These are phyloP conservation scores for Epicoccum sorghinum DNA, from an alignment of 2,329 filamentous ascomycete species.

Conservation along the genomic window DNA sequence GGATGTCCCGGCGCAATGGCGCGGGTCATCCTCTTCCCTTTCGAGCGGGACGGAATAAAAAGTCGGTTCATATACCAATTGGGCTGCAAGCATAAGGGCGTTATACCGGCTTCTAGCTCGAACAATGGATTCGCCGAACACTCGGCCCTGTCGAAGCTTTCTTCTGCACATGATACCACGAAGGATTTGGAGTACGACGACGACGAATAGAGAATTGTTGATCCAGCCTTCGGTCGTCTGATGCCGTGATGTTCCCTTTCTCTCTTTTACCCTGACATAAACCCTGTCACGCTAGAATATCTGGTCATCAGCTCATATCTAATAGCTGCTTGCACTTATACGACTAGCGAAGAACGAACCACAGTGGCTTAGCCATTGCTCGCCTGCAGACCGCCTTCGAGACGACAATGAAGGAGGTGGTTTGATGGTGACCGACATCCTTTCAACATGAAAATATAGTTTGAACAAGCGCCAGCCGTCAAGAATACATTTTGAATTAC, in stretches of 20 bases:
- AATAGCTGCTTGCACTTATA: constrained; percentile 87
- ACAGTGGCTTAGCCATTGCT: constrained; percentile 64
- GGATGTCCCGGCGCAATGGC: constrained; percentile 39
- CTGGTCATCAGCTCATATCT: constrained; percentile 74
- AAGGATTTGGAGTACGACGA: constrained; percentile 33
- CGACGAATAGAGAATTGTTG: constrained; percentile 31
- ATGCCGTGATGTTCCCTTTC: constrained; percentile 20
- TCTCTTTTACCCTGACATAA: background rate
- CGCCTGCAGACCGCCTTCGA: constrained; percentile 80
- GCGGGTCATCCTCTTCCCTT: constrained; percentile 40
- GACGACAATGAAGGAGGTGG: constrained; percentile 69
- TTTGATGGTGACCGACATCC: constrained; percentile 85
- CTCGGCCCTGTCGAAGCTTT: constrained; percentile 41
- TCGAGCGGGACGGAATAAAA: constrained; percentile 48
- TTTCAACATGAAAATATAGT: too few species aligned
- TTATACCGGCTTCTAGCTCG: constrained; percentile 46
- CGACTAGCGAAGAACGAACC: constrained; percentile 83
- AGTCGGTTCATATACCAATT: constrained; percentile 41
- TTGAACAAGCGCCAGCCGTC: too few species aligned
- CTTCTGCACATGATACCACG: constrained; percentile 41
- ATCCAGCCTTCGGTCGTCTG: constrained; percentile 33
- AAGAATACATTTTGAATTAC: too few species aligned
- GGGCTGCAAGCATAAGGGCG: constrained; percentile 46
- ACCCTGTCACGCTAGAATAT: constrained; percentile 73
- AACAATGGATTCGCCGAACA: constrained; percentile 45